Evolutionary conservation across 306 rosid genomes (phyloP), one percentile per base, ranked within the genome.

Genomic region (Sphenostylis stenocarpa): DNA sequence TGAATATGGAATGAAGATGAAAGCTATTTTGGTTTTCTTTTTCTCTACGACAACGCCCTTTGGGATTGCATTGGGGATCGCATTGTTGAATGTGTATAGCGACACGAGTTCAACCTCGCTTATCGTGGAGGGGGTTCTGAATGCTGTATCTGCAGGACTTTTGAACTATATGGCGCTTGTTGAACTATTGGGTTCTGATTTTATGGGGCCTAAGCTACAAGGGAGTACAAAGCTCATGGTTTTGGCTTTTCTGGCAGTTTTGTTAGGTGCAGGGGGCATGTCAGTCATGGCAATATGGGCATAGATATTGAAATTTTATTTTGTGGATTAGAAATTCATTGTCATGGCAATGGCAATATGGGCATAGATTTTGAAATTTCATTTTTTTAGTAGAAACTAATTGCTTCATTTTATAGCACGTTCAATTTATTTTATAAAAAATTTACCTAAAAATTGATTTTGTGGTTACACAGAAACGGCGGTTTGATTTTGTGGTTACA

Each of bases 201-300:
- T 88, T 24, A 80, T 91, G 93, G 88, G 90, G 21, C 20, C 90
- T 15, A 88, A 52, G 77, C 70, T 88, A 3, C 96, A 88, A 77
- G n/a, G 49, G 11, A 82, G 51, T 51, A 9, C 79, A 2, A 91
- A 78, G 76, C 92, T 88, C 7, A 93, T 86, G 63, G 5, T 73
- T 21, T 80, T 24, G 80, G 66, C 87, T 0, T 88, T 72, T 73
- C 2, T 78, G 11, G 87, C 93, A 2, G 92, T 92, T 76, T 73
- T 92, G 44, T 29, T 90, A 17, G 96, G 96, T 0, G 87, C 85
- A 3, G 96, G 96, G 31, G 84, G 84, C 74, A 88, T 90, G 93
- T 80, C 96, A 6, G 72, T 91, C 7, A 85, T 91, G 91, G 90
- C 96, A 74, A 82, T 77, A 58, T 88, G 96, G 96, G 96, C 96